Percentiles rank a stretch among this genome's conserved stretches.
Conservation (phyloP, 768 basidiomycete genomes). For the Podaxis pistillaris region DNA sequence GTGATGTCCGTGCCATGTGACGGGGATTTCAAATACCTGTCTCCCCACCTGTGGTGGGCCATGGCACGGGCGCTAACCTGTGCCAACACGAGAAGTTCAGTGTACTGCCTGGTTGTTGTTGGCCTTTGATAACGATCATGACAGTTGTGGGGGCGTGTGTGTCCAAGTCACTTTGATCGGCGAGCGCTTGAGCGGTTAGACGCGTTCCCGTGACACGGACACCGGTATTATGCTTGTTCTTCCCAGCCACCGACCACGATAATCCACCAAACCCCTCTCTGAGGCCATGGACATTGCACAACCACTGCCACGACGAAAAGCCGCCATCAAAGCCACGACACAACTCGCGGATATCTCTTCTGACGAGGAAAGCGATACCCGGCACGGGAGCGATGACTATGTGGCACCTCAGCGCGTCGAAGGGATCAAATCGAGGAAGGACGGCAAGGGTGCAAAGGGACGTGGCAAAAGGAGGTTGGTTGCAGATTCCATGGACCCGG, state of each 20-base stretch:
- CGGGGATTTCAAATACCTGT: too few species aligned
- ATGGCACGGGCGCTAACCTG: too few species aligned
- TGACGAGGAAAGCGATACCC: background rate
- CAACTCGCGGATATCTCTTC: slow-evolving; percentile 10
- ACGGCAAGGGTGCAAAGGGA: background rate
- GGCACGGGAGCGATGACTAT: background rate
- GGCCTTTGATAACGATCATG: background rate
- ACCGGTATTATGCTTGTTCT: background rate
- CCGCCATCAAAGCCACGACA: slow-evolving; percentile 8
- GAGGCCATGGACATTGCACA: background rate
- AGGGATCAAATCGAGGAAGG: background rate
- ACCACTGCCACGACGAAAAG: slow-evolving; percentile 6
- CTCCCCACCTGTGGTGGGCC: too few species aligned
- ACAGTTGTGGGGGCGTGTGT: background rate
- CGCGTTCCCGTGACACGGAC: slow-evolving; percentile 9
- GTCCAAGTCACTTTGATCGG: background rate
- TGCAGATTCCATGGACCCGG: background rate
- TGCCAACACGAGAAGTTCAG: background rate
- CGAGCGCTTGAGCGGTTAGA: background rate
- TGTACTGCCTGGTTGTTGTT: background rate
- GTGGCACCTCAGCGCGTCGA: background rate
- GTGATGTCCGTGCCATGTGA: too few species aligned
- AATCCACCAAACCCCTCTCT: background rate
- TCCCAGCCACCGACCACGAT: slow-evolving; percentile 1
- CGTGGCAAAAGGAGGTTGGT: background rate